Conservation (phyloP, 257 asterid species). For the Catharanthus roseus region DNA sequence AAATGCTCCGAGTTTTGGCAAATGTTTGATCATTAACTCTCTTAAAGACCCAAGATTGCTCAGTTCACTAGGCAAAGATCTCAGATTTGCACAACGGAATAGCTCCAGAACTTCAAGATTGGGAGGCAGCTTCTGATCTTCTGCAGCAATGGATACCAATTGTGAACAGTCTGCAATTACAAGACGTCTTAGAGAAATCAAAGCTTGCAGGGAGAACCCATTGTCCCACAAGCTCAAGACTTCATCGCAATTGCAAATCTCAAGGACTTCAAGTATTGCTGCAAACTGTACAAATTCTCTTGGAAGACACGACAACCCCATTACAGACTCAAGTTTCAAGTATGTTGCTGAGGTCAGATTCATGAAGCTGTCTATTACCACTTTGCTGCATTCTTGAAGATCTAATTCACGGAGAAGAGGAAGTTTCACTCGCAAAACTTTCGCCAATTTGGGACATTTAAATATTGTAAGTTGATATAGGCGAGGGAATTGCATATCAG, state of each 20-base stretch:
- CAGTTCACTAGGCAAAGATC: conserved; percentile 40
- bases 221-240: conserved; percentile 45
- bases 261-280: conserved; percentile 47
- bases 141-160: conserved; percentile 44
- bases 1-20: conserved; percentile 34
- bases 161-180: conserved; percentile 53
- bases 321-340: conserved; percentile 51
- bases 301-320: conserved; percentile 43
- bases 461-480: conserved; percentile 51
- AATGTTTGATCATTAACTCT: conserved; percentile 53
- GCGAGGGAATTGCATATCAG: conserved; percentile 30
- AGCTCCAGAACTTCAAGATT: conserved; percentile 60
- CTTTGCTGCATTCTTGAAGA: conserved; percentile 46
- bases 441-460: conserved; percentile 45
- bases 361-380: conserved; percentile 38
- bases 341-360: conserved; percentile 34
- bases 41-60: conserved; percentile 36
- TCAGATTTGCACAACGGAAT: conserved; percentile 38
- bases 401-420: conserved; percentile 43
- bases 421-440: conserved; percentile 40
- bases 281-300: conserved; percentile 34
- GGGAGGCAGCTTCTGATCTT: conserved; percentile 48
- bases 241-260: conserved; percentile 55
- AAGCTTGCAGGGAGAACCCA: conserved; percentile 27
- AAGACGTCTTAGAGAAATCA: conserved; percentile 42